Base-by-base conservation (phyloP, 805 yeast genomes). In the Phaffomyces thermotolerans region DNA sequence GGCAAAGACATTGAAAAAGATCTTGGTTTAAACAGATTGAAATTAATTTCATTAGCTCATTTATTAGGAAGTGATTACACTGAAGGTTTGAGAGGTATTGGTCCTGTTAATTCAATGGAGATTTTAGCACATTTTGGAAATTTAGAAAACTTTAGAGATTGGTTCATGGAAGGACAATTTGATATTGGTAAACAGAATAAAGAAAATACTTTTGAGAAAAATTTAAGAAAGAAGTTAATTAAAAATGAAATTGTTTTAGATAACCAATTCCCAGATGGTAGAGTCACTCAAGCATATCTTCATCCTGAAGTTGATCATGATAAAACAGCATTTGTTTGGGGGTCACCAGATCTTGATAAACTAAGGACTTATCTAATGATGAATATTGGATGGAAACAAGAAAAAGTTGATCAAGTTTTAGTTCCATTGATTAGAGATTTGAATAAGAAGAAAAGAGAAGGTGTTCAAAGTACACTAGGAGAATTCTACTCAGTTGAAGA, bases 11-110 rank as follows among this genome's bases (percentile, higher is more conserved):
- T 93, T n/a, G 70, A 66, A 30, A 63, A 65, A 8, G 81, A 78
- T 37, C 60, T 88, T 4, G 95, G 95, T 0, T 68, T 93, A 15
- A 71, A 66, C 41, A 76, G 87, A 45, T 56, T 65, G 1, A 75
- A 75, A 45, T 64, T 93, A 60, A 87, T 93, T 25, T 88, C 85
- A 36, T 64, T 93, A 47, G 99, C 97, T 0, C 72, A 81, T 39
- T 63, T 93, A 23, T 64, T 93, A 18, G 99, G 99, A 0, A 87
- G 96, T 62, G 99, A 93, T 65, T 93, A 93, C 59, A 90, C 99
- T 0, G 86, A 82, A 42, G 99, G 99, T 0, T 64, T 93, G 31
- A 82, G 85, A 45, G 95, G 98, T 3, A 74, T 93, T 47, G 99
- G 99, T 1, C 96, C 96, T 0, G 98, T 93, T 1, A 73, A 82